A percentile compares a stretch with the other conserved stretches of the same genome.
Conservation (phyloP, 176 grass and related monocot genomes). For the Sorghum bicolor region Sorghum_bicolor_NCBIv3 NC_012871.2:51268501-51269000, state of each 20-base stretch:
- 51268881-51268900: neutral
- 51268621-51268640: neutral
- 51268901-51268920: neutral
- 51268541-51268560: neutral
- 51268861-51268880: neutral
- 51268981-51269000: neutral
- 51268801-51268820: no score
- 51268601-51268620: neutral
- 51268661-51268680: neutral
- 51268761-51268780: neutral
- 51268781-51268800: no score
- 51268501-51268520: neutral
- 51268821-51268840: neutral
- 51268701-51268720: neutral
- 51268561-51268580: neutral
- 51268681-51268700: neutral
- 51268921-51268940: neutral
- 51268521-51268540: neutral
- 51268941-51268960: neutral
- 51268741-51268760: no score
- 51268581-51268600: neutral
- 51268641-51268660: neutral
- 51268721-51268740: neutral
- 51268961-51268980: neutral
- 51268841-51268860: neutral